Conservation (phyloP, 345 rosid species). For the Eucalyptus pumila region DNA sequence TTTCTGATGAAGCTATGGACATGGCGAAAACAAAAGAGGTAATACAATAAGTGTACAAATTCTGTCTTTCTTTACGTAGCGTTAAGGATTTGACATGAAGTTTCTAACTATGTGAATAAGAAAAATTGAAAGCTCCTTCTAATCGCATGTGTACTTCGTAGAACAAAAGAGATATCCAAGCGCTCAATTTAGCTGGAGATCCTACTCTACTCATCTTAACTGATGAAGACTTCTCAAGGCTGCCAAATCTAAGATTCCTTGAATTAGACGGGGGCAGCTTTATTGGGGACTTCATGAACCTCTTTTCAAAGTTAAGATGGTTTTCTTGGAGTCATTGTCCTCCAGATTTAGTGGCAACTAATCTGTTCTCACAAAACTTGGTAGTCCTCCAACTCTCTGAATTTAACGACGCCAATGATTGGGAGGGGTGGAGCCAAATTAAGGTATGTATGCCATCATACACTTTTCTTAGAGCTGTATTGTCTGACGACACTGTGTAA, state of each 20-base stretch:
- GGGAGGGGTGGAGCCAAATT: background rate
- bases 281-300: background rate
- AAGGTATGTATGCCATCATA: background rate
- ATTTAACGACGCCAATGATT: background rate
- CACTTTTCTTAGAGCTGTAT: background rate
- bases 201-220: background rate
- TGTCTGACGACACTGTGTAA: background rate
- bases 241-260: background rate
- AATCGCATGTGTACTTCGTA: rapidly evolving
- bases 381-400: background rate
- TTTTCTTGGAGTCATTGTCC: background rate
- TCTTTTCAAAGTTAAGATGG: background rate
- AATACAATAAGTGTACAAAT: too few relatives aligned
- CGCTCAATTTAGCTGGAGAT: background rate
- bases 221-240: background rate
- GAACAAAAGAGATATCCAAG: background rate
- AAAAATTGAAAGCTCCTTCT: too few relatives aligned
- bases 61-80: too few relatives aligned
- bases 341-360: background rate
- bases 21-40: too few relatives aligned
- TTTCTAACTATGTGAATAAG: too few relatives aligned
- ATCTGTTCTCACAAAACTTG: background rate
- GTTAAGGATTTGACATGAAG: too few relatives aligned
- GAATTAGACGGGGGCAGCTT: background rate
- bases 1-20: too few relatives aligned